Base-by-base conservation (phyloP, 2,329 filamentous ascomycete species). In the Niveomyces coronatus region DNA sequence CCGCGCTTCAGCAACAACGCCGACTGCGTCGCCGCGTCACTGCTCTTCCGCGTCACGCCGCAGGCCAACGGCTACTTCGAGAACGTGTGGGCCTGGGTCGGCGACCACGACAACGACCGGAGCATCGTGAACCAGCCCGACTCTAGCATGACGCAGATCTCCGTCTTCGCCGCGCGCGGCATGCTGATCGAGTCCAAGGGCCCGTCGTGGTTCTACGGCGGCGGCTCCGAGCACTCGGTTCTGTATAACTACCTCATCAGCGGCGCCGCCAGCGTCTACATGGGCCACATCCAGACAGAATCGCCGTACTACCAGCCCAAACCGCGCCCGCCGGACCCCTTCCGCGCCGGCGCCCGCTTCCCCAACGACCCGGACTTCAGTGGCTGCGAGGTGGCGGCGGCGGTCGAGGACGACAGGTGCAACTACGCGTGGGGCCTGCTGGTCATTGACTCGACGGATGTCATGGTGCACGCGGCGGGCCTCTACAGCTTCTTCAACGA, bases 71-170 rank as follows among this genome's bases (percentile, higher is more conserved):
- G 68, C 7, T 68, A 68, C 41, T 46, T 67, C 22, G 62, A 68
- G 44, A 68, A 72, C 45, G 56, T 64, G 41, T 82, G 77, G 76
- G 70, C 75, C 46, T 84, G 77, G 79, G 72, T 76, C 11, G 71
- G 78, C 2, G 79, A 84, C 50, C 79, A 84, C 55, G 79, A 84
- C 47, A 20, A 52, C 0, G 49, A 54, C 5, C 49, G 45, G 43
- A 44, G 4, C 41, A 45, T 24, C 8, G 20, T 14, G 5, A n/a
- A 14, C 27, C 4, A 18, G 19, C 26, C 35, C 4, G n/a, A 8
- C 14, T 6, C 9, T 3, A 22, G 11, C 4, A 15, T 10, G n/a
- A 43, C 37, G 0, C 45, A 54, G 28, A 54, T 65, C 40, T 47
- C 47, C 15, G 45, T 64, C 23, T 64, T 57, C 38, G 50, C 43